phyloP scores from a whole-genome alignment of 192 early-diverging fungal species.

The Cetraspora pellucida region DNA sequence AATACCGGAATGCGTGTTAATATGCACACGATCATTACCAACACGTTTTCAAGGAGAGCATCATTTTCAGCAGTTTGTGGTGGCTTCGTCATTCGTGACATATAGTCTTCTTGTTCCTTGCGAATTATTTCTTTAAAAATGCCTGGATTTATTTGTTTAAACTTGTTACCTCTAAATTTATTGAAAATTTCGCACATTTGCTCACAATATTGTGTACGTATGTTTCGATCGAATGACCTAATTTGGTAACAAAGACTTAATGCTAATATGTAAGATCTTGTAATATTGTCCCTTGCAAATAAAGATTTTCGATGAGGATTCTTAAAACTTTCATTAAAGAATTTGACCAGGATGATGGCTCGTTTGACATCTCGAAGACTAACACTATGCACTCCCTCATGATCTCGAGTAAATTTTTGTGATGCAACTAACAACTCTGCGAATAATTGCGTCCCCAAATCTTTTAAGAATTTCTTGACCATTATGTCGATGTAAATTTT shows the following conservation, averaged over 20 bases:
- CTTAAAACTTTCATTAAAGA: conserved; percentile 25
- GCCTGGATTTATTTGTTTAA: neutral
- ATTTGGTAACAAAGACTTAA: conserved; percentile 27
- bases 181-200: conserved; percentile 23
- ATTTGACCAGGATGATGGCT: conserved; percentile 21
- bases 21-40: conserved; percentile 34
- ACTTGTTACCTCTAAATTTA: neutral
- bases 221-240: conserved; percentile 19
- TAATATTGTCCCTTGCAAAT: neutral
- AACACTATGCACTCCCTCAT: conserved; percentile 27
- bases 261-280: conserved; percentile 1
- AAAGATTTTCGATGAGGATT: neutral
- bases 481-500: conserved; percentile 26
- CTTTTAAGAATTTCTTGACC: neutral
- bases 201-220: conserved; percentile 5
- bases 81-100: conserved; percentile 16
- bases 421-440: conserved; percentile 32
- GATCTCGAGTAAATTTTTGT: conserved; percentile 26
- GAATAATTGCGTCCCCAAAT: neutral
- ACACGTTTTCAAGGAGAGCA: conserved; percentile 29
- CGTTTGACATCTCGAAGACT: conserved; percentile 34
- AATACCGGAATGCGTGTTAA: conserved; percentile 31
- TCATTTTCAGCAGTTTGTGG: conserved; percentile 25
- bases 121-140: conserved; percentile 11
- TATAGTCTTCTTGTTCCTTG: conserved; percentile 35